Evolutionary conservation across 73 alveolate species (phyloP).

Genomic region (Symbiodinium pilosum): DNA sequence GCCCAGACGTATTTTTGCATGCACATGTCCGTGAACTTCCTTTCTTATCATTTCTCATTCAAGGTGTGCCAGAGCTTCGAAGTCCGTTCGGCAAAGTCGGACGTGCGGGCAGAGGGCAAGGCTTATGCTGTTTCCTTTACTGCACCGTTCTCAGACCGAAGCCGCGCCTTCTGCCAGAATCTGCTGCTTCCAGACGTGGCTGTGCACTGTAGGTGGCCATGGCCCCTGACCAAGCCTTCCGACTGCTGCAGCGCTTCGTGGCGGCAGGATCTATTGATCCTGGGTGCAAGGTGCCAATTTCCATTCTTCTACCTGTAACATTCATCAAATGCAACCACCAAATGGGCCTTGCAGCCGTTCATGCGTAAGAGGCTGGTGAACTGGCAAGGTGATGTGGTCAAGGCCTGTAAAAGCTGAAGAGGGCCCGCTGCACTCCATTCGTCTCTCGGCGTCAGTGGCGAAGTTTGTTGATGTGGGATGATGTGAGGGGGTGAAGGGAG

Average conservation of each 20-base stretch:
- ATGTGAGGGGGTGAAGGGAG: too few relatives aligned
- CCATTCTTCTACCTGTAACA: too few relatives aligned
- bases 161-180: not conserved
- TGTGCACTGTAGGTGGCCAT: not conserved
- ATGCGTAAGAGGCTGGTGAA: too few relatives aligned
- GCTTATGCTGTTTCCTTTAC: slow-evolving; percentile 45
- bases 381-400: slow-evolving; percentile 62
- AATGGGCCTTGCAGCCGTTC: too few relatives aligned
- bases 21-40: too few relatives aligned
- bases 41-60: too few relatives aligned
- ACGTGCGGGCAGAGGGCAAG: slow-evolving; percentile 20
- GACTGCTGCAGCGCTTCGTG: slow-evolving; percentile 28
- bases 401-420: slow-evolving; percentile 60
- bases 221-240: slow-evolving; percentile 36
- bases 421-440: slow-evolving; percentile 29
- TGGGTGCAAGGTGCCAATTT: slow-evolving; percentile 70
- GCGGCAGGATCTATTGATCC: slow-evolving; percentile 62
- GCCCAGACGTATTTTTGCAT: not conserved
- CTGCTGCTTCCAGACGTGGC: not conserved
- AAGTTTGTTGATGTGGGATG: too few relatives aligned
- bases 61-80: not conserved
- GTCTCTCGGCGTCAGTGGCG: slow-evolving; percentile 16
- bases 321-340: too few relatives aligned
- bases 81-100: not conserved
- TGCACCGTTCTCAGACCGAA: slow-evolving; percentile 10